Conservation (phyloP, 306 rosid genomes). For the Canavalia gladiata region DNA sequence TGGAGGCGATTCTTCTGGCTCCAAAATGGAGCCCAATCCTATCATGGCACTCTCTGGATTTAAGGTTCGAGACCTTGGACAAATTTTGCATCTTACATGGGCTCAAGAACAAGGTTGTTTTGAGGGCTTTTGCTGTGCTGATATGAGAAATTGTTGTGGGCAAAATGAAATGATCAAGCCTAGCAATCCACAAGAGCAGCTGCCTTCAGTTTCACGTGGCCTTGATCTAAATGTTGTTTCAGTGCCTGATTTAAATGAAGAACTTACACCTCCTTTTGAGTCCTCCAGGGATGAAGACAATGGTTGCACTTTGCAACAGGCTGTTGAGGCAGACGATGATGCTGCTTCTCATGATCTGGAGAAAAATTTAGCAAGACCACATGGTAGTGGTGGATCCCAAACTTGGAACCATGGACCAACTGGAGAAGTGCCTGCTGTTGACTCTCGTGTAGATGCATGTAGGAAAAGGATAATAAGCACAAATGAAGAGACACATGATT, state of each 20-base stretch:
- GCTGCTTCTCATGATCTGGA: conserved; percentile 87
- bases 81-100: conserved; percentile 79
- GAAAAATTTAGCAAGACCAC: conserved; percentile 80
- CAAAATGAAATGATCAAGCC: conserved; percentile 65
- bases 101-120: conserved; percentile 81
- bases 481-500: conserved; percentile 85
- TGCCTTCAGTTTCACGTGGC: conserved; percentile 71
- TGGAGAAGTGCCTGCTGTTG: conserved; percentile 88
- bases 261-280: conserved; percentile 94
- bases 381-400: conserved; percentile 96
- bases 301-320: conserved; percentile 91
- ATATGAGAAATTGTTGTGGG: conserved; percentile 75
- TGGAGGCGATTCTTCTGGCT: conserved; percentile 63
- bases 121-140: conserved; percentile 82
- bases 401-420: conserved; percentile 76
- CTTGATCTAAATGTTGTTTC: conserved; percentile 94
- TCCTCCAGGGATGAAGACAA: conserved; percentile 92
- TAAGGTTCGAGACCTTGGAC: conserved; percentile 96
- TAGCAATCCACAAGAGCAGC: conserved; percentile 62
- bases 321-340: conserved; percentile 90
- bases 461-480: conserved; percentile 78
- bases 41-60: conserved; percentile 68
- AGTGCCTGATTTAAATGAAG: conserved; percentile 96
- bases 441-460: conserved; percentile 69
- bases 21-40: conserved; percentile 65